A percentile compares a stretch with the other conserved stretches of the same genome.
These are phyloP conservation scores for Moesziomyces aphidis DNA, from an alignment of 1,284 basidiomycete genomes.

Conservation along the genomic window DNA sequence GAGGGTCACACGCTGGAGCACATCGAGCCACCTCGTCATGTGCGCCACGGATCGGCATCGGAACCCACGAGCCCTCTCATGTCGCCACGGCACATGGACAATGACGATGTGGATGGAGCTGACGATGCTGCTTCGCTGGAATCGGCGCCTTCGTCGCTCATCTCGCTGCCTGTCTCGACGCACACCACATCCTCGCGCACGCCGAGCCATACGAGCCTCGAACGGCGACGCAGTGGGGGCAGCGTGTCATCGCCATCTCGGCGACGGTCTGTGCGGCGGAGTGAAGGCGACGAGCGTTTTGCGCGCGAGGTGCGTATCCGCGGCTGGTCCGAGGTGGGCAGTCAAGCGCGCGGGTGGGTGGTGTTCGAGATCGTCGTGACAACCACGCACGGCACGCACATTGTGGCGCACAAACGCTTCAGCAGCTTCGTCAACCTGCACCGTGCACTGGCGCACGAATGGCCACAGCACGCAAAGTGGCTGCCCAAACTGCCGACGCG, in stretches of 20 bases:
- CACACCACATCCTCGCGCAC: constrained; percentile 38
- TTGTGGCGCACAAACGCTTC: constrained; percentile 46
- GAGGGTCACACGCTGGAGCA: not conserved
- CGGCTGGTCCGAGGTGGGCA: constrained; percentile 60
- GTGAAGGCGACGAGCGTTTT: constrained; percentile 18
- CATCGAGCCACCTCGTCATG: not conserved
- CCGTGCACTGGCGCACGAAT: constrained; percentile 21
- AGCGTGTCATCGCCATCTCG: constrained; percentile 2
- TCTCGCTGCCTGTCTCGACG: constrained; percentile 45
- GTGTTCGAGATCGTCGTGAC: constrained; percentile 56
- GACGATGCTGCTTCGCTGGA: constrained; percentile 42
- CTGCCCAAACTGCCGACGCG: constrained; percentile 52
- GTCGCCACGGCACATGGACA: constrained; percentile 6
- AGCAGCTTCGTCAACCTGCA: constrained; percentile 48
- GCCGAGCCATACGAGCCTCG: constrained; percentile 18
- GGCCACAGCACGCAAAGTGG: constrained; percentile 33
- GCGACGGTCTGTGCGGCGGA: not conserved
- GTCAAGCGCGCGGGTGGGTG: constrained; percentile 56
- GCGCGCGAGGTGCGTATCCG: constrained; percentile 53
- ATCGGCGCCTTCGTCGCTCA: constrained; percentile 31
- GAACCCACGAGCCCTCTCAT: constrained; percentile 18
- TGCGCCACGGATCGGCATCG: constrained; percentile 12
- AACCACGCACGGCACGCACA: constrained; percentile 48
- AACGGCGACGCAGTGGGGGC: constrained; percentile 25
- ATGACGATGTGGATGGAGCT: constrained; percentile 3